These are phyloP conservation scores for Pseudocercospora crystallina DNA, from an alignment of 2,329 filamentous ascomycete genomes.

Conservation along the genomic window DNA sequence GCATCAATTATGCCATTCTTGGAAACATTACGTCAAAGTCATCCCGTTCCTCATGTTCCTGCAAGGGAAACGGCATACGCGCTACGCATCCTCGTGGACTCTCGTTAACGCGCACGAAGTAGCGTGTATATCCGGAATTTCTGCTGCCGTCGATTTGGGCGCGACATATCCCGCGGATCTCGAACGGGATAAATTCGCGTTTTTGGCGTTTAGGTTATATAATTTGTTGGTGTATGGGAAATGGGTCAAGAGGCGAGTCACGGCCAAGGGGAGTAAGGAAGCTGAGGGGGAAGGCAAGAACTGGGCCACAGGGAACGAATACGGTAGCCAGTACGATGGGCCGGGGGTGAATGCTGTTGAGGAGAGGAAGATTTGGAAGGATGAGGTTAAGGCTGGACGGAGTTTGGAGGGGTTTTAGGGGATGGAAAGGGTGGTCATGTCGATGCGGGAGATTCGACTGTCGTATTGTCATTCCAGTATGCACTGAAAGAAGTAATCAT, in stretches of 20 bases:
- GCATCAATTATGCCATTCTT: conserved; percentile 65
- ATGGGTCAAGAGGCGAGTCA: conserved; percentile 54
- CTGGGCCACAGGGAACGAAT: conserved; percentile 57
- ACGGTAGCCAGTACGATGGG: conserved; percentile 60
- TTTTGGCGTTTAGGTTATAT: conserved; percentile 62
- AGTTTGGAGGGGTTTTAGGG: conserved; percentile 27
- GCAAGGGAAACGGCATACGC: conserved; percentile 63
- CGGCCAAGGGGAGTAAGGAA: conserved; percentile 21
- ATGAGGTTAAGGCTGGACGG: conserved; percentile 43
- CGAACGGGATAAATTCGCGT: conserved; percentile 61
- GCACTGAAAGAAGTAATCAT: too few species aligned
- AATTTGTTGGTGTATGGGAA: conserved; percentile 61
- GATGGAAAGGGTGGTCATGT: too few species aligned
- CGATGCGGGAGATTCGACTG: too few species aligned
- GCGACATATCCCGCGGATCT: conserved; percentile 63
- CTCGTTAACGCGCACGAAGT: conserved; percentile 70
- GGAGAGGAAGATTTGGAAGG: conserved; percentile 57
- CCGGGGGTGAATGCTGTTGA: conserved; percentile 54
- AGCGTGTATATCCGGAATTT: conserved; percentile 69
- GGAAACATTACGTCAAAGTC: conserved; percentile 63
- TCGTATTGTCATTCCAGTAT: too few species aligned
- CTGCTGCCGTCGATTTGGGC: conserved; percentile 67
- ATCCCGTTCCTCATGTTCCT: conserved; percentile 73
- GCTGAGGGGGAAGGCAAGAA: conserved; percentile 52
- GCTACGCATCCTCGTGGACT: conserved; percentile 68